Base-by-base conservation (phyloP, 192 early-diverging fungal genomes). In the Rhizoclosmatium globosum region DNA sequence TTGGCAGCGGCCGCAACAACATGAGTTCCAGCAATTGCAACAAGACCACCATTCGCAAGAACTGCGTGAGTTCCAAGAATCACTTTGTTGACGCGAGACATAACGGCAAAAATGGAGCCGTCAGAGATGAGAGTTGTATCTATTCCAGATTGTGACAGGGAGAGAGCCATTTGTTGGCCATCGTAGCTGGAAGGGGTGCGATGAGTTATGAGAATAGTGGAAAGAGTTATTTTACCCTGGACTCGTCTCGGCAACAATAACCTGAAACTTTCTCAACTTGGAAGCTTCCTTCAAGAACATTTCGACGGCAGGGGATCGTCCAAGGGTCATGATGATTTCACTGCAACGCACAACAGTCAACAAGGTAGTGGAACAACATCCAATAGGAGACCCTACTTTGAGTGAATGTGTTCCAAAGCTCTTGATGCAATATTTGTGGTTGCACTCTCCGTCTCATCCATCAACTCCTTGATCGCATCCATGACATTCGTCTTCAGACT, bases 1-100 rank as follows among this genome's bases (percentile, higher is more conserved):
- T 95, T 94, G 4, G 97, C 97, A 38, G 96, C 95, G 19, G 93
- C 90, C 6, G 96, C 96, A 46, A 97, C 82, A 73, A 93, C 91
- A 57, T 95, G 91, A 39, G 92, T 90, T 57, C 96, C 96, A 71
- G 89, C 89, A 2, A 91, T 87, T 0, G 95, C 92, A 7, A 99
- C 92, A 56, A 98, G 80, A 1, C 95, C 96, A 71, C 97, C 97
- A 83, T 99, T 97, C 46, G 94, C 96, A 45, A 95, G 90, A 38
- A 99, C 92, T 17, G 95, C 95, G 68, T 96, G 94, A 1, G 95
- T 93, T 41, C 95, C 95, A 44, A 97, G 82, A 74, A 99, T 93
- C 42, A 99, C 96, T 84, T 98, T 99, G 89, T 97, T 97, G 31
- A 98, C 96, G 61, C 97, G 91, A 47, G 96, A 93, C 97, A 99